Conservation (phyloP, 768 basidiomycete species). For the Mycena galopus region DNA sequence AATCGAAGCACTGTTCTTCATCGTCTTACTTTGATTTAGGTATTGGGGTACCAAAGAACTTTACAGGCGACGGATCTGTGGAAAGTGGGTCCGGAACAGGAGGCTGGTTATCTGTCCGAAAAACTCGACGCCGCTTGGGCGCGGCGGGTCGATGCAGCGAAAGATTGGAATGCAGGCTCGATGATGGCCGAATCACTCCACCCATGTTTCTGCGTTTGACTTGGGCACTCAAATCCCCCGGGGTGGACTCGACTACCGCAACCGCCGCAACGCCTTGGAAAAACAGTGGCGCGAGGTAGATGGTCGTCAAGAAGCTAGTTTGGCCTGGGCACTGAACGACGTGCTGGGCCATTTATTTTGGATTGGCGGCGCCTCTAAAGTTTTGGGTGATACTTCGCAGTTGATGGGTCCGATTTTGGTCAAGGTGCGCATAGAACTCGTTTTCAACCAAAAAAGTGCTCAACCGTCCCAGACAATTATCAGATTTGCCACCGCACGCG, state of each 20-base stretch:
- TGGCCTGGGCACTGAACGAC: constrained; percentile 73
- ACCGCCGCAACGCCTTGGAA: constrained; percentile 49
- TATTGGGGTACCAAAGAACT: constrained; percentile 77
- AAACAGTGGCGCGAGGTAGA: constrained; percentile 59
- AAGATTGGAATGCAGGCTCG: constrained; percentile 68
- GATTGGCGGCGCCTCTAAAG: constrained; percentile 73
- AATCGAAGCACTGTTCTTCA: neutral
- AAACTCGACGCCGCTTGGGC: constrained; percentile 70
- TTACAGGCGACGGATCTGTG: constrained; percentile 83
- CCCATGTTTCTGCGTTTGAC: constrained; percentile 49
- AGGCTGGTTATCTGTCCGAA: constrained; percentile 63
- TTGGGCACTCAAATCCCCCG: constrained; percentile 57
- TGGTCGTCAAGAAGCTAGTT: constrained; percentile 62
- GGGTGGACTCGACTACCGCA: constrained; percentile 41
- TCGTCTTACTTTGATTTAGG: constrained; percentile 44
- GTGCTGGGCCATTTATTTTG: constrained; percentile 71
- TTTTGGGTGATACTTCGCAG: constrained; percentile 71
- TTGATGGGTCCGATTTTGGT: constrained; percentile 75
- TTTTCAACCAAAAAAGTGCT: neutral
- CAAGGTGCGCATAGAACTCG: constrained; percentile 52
- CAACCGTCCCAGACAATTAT: constrained; percentile 63
- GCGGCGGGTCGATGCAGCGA: constrained; percentile 59
- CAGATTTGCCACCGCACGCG: constrained; percentile 66
- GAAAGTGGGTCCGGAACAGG: constrained; percentile 67
- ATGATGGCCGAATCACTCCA: constrained; percentile 59